Conservation (phyloP, 1,284 basidiomycete species). For the Lignosus rhinocerotis region DNA sequence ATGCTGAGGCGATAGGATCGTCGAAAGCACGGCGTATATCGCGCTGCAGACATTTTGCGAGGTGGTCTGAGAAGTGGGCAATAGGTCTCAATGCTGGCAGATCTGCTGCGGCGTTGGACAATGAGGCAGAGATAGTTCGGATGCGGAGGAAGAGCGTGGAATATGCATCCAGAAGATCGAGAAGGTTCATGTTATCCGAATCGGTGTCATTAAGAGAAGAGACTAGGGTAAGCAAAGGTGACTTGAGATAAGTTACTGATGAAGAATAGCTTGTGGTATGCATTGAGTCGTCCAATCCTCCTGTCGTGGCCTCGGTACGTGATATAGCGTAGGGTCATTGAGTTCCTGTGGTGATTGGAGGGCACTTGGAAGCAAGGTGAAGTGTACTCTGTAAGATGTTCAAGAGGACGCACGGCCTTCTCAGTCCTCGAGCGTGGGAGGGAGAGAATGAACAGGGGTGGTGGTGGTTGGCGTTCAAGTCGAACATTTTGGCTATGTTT, state of each 20-base stretch:
- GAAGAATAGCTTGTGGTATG: background rate
- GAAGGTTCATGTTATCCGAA: slow-evolving; percentile 36
- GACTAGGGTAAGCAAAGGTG: slow-evolving; percentile 47
- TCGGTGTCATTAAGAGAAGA: slow-evolving; percentile 42
- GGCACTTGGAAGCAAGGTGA: too few relatives aligned
- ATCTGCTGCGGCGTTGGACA: slow-evolving; percentile 20
- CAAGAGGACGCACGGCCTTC: too few relatives aligned
- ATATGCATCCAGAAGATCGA: slow-evolving; percentile 63
- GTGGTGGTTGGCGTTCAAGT: slow-evolving; percentile 4
- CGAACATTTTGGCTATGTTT: background rate
- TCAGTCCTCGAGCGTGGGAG: background rate
- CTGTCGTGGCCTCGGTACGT: slow-evolving; percentile 14
- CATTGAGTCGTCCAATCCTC: background rate
- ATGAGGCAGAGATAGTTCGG: slow-evolving; percentile 32
- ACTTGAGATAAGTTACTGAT: slow-evolving; percentile 13
- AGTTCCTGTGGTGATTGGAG: background rate
- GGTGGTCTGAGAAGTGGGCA: slow-evolving; percentile 27
- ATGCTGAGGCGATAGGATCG: slow-evolving; percentile 33
- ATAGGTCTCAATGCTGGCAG: slow-evolving; percentile 37
- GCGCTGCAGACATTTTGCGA: slow-evolving; percentile 45
- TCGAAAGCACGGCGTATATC: slow-evolving; percentile 46
- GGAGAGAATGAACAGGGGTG: background rate
- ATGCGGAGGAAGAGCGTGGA: slow-evolving; percentile 47
- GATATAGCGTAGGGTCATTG: slow-evolving; percentile 4
- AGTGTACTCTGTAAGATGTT: too few relatives aligned